Conservation (phyloP, 306 rosid genomes). For the Geum urbanum region DNA sequence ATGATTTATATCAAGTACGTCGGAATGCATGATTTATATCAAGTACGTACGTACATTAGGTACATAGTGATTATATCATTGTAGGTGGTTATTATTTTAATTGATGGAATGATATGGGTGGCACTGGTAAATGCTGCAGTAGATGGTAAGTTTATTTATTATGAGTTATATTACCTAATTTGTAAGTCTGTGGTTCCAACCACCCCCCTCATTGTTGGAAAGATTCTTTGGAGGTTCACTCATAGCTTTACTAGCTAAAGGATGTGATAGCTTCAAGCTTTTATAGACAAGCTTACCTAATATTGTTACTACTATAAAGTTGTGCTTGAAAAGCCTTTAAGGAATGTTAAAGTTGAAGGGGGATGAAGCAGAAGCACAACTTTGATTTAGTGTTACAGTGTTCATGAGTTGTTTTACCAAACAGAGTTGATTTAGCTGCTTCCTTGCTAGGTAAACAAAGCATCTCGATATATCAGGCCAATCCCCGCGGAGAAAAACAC, state of each 20-base stretch:
- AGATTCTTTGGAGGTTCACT: neutral
- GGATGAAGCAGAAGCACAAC: too few species aligned
- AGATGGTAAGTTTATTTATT: neutral
- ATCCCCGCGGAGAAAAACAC: too few species aligned
- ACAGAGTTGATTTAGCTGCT: neutral
- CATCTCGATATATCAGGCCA: neutral
- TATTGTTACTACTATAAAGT: neutral
- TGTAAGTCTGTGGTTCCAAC: slow-evolving; percentile 19
- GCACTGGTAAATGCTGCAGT: neutral
- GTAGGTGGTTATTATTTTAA: neutral
- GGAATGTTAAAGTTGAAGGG: slow-evolving; percentile 1
- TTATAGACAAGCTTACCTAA: neutral
- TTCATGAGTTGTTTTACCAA: too few species aligned
- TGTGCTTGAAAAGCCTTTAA: neutral
- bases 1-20: neutral
- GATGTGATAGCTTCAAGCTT: neutral
- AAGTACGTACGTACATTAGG: neutral
- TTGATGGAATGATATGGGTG: neutral
- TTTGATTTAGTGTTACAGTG: too few species aligned
- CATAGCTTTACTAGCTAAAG: neutral
- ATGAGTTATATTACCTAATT: slow-evolving; percentile 2
- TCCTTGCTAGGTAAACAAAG: slow-evolving; percentile 21
- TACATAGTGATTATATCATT: neutral
- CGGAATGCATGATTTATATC: neutral
- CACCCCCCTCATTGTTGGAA: slow-evolving; percentile 6